phyloP scores from a whole-genome alignment of 208 protist genomes.

The Herpetomonas muscarum region DNA sequence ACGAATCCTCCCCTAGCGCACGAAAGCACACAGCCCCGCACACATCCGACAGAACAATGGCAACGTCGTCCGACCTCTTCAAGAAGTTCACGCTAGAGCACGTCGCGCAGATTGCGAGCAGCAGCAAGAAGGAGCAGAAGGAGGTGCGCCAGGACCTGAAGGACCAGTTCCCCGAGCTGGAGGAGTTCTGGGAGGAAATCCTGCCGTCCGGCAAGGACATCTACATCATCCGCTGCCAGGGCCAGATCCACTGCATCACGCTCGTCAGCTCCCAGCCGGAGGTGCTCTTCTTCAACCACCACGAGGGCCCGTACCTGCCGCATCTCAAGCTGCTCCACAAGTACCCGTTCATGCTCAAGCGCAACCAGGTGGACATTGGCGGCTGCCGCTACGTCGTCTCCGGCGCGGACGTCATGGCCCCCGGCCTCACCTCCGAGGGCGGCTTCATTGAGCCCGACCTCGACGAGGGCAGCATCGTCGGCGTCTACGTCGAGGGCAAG shows the following conservation, averaged over 20 bases:
- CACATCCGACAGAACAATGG: no score
- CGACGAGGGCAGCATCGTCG: slow-evolving; percentile 61
- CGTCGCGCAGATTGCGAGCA: slow-evolving; percentile 86
- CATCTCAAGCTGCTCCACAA: slow-evolving; percentile 95
- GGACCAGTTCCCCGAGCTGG: slow-evolving; percentile 83
- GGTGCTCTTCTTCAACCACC: slow-evolving; percentile 95
- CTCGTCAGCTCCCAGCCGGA: slow-evolving; percentile 89
- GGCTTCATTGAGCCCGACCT: slow-evolving; percentile 68
- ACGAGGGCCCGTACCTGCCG: slow-evolving; percentile 94
- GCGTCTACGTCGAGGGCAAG: slow-evolving; percentile 95
- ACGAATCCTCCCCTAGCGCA: no score
- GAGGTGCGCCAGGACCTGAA: slow-evolving; percentile 82
- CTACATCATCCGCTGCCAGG: slow-evolving; percentile 92
- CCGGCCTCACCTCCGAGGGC: slow-evolving; percentile 94
- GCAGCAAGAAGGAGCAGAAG: slow-evolving; percentile 85
- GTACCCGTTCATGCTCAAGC: slow-evolving; percentile 95
- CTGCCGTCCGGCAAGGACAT: slow-evolving; percentile 92
- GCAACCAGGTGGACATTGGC: slow-evolving; percentile 96
- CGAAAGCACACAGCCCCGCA: no score
- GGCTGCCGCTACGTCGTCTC: slow-evolving; percentile 96
- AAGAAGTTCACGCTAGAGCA: slow-evolving; percentile 90
- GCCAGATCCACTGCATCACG: slow-evolving; percentile 90
- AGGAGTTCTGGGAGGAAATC: slow-evolving; percentile 90
- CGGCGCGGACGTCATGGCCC: slow-evolving; percentile 98
- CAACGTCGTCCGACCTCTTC: slow-evolving; percentile 70